Conservation (phyloP, 306 rosid genomes). For the Prunus mira region DNA sequence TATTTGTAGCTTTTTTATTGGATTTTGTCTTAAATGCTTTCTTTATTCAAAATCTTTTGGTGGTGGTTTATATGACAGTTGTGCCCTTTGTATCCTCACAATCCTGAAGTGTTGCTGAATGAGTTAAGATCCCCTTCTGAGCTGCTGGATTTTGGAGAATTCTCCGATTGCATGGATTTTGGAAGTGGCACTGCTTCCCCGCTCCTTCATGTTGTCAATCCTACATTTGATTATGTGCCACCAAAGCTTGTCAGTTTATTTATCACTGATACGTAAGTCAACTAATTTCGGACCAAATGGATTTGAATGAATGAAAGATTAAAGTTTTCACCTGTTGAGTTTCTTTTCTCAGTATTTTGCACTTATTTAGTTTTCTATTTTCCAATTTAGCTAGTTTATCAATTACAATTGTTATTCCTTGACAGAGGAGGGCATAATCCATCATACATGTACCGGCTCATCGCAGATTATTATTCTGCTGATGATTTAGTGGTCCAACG, state of each 20-base stretch:
- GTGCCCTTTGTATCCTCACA: constrained; percentile 97
- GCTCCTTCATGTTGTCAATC: constrained; percentile 85
- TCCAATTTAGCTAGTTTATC: constrained; percentile 12
- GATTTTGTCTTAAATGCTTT: not conserved
- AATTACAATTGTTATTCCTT: constrained; percentile 28
- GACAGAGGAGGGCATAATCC: constrained; percentile 96
- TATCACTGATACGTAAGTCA: constrained; percentile 94
- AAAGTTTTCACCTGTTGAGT: not conserved
- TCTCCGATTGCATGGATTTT: constrained; percentile 91
- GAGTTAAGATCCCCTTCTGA: constrained; percentile 98
- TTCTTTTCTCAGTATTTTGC: not conserved
- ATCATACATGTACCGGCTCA: constrained; percentile 94
- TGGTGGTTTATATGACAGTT: constrained; percentile 47
- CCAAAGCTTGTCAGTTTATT: constrained; percentile 90
- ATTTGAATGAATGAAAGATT: not conserved
- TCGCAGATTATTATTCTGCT: constrained; percentile 92
- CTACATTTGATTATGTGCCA: constrained; percentile 90
- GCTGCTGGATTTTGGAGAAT: constrained; percentile 95
- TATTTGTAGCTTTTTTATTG: not conserved
- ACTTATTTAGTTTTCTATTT: not conserved
- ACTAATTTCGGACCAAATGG: constrained; percentile 1
- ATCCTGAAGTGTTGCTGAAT: constrained; percentile 82
- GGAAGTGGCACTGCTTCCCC: constrained; percentile 68
- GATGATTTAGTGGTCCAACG: constrained; percentile 84
- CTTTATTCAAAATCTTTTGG: constrained; percentile 12